A percentile compares a stretch with the other conserved stretches of the same genome.
Evolutionary conservation across 176 grass and related monocot species (phyloP).

Genomic region (Bonia amplexicaulis): DNA sequence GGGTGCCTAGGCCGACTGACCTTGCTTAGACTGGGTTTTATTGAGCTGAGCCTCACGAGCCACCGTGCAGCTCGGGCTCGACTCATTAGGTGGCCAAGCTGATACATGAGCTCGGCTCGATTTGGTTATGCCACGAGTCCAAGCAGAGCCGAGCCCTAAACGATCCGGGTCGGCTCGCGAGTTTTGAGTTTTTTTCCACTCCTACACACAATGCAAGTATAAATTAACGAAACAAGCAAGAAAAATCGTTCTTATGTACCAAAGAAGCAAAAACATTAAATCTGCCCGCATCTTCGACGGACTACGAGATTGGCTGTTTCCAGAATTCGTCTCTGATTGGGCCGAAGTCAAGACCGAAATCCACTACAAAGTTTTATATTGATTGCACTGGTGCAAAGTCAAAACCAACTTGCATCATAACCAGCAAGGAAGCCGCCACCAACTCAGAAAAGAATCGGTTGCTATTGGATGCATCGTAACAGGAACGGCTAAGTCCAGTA

Average conservation of each 20-base stretch:
- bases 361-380: neutral
- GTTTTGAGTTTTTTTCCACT: no score
- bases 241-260: neutral
- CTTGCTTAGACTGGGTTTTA: no score
- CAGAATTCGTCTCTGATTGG: neutral
- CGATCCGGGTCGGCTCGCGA: no score
- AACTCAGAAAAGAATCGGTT: slow-evolving; percentile 20
- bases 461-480: slow-evolving; percentile 30
- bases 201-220: neutral
- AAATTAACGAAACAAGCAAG: neutral
- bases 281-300: neutral
- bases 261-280: neutral
- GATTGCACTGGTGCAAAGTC: neutral
- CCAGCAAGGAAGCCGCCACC: neutral
- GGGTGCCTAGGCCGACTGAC: no score
- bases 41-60: no score
- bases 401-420: slow-evolving; percentile 1
- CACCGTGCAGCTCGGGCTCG: no score
- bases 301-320: neutral
- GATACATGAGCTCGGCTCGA: no score
- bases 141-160: no score
- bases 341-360: neutral
- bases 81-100: no score
- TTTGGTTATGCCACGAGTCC: no score
- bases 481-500: slow-evolving; percentile 1